Base-by-base conservation (phyloP, 225 moss, liverwort and hornwort genomes). In the Pseudoscleropodium purum region DNA sequence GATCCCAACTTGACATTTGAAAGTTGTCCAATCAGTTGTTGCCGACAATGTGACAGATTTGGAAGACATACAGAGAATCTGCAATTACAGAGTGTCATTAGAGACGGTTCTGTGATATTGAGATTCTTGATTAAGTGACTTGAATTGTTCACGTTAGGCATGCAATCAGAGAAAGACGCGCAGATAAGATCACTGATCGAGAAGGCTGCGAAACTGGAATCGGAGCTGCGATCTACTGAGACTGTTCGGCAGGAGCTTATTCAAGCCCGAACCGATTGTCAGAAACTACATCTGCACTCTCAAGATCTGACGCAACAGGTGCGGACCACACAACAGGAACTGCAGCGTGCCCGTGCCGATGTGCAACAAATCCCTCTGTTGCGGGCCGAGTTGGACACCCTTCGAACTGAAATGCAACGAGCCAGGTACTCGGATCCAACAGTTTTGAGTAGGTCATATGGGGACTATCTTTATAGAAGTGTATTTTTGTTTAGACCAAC, bases 291-390 rank as follows among this genome's bases (percentile, higher is more conserved):
- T 69, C 90, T 93, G 68, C 91, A 95, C 67, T 96, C 95, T 65
- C 95, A 96, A 89, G 96, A 97, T 86, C 91, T 96, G 88, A 94
- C 92, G 75, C 95, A 95, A 86, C 97, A 97, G 85, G 92, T 97
- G 87, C 95, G 96, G 74, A 95, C 93, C 64, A 78, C 94, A 54
- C 93, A 91, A 31, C 91, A 94, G 89, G 96, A 97, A 52, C 90
- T 96, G 81, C 96, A 97, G 87, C 95, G 97, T 73, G 91, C 93
- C 31, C 96, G 95, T 37, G 87, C 87, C 34, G 97, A 97, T 37
- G 76, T 92, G 63, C 96, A 95, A 70, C 95, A 95, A 90, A 92
- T 96, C 31, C 96, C 96, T 56, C 36, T 93, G 51, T 83, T 97
- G 85, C 92, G 93, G 39, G 92, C 88, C 29, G 97, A 97, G 86